Base-by-base conservation (phyloP, 2,329 filamentous ascomycete species). In the Ophiostoma ips region DNA sequence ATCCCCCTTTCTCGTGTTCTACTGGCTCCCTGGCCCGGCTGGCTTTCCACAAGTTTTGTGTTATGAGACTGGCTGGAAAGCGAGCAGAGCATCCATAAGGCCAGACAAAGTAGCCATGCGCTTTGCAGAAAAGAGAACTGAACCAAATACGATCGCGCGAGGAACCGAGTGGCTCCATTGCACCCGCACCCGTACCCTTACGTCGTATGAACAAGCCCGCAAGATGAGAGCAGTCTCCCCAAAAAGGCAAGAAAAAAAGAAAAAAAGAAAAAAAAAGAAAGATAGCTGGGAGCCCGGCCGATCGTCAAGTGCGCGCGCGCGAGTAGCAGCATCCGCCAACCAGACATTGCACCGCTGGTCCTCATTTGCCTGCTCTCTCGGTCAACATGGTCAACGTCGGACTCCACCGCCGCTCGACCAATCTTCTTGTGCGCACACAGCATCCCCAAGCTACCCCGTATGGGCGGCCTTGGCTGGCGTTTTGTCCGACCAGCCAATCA, bases 81-180 rank as follows among this genome's bases (percentile, higher is more conserved):
- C 24, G 24, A 43, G 21, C 40, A 43, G 8, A 28, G 24, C 24
- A 24, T 43, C 40, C 40, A 43, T 43, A 11, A 6, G 11, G 21
- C 40, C 47, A 34, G 47, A 43, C 24, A 31, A 15, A 34, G 15
- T 24, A 12, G 15, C 16, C 19, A 28, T 5, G 8, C 24, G 8
- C 24, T 28, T 28, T 28, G 24, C 24, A 8, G 8, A 28, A 44
- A 49, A 4, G 43, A 50, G 36, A n/a, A n/a, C n/a, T n/a, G n/a
- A n/a, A n/a, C n/a, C n/a, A n/a, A n/a, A n/a, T n/a, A n/a, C n/a
- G n/a, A n/a, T n/a, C n/a, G n/a, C n/a, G n/a, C n/a, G n/a, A n/a
- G n/a, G n/a, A n/a, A n/a, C 51, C 40, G 51, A 52, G 50, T 47
- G 48, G 51, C 51, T 48, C 48, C 44, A 44, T 43, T 46, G 43